Percentiles rank a stretch among this genome's conserved stretches.
Conservation (phyloP, 306 rosid species). For the Fragaria vesca region DNA sequence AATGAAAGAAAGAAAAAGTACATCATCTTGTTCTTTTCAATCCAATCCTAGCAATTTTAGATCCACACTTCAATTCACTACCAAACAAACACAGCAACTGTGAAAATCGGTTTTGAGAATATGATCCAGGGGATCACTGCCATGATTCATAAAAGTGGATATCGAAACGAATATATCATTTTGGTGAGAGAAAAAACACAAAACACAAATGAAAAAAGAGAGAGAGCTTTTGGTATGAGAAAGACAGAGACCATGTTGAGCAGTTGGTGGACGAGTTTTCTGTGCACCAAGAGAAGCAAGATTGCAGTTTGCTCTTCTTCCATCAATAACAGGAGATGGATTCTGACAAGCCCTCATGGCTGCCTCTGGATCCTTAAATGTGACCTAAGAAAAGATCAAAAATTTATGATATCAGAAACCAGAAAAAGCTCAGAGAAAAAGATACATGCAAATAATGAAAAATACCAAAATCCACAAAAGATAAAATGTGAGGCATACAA, state of each 20-base stretch:
- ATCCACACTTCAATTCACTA: slow-evolving; percentile 16
- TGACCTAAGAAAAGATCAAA: slow-evolving; percentile 48
- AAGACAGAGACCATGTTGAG: slow-evolving; percentile 59
- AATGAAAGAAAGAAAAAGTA: background rate
- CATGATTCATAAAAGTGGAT: background rate
- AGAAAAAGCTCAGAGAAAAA: background rate
- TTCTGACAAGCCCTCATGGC: slow-evolving; percentile 93
- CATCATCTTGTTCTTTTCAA: background rate
- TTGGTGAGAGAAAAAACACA: background rate
- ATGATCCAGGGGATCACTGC: slow-evolving; percentile 1
- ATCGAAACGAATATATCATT: background rate
- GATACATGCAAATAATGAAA: slow-evolving; percentile 6
- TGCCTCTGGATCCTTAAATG: slow-evolving; percentile 91
- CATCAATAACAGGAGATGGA: slow-evolving; percentile 95
- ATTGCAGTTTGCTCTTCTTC: slow-evolving; percentile 94
- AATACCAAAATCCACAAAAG: slow-evolving; percentile 3
- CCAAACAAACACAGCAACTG: background rate
- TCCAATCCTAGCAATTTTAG: slow-evolving; percentile 4
- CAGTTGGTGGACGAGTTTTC: slow-evolving; percentile 58
- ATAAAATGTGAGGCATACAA: slow-evolving; percentile 50
- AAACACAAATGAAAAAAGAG: slow-evolving; percentile 16
- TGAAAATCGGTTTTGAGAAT: background rate
- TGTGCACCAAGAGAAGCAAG: slow-evolving; percentile 93
- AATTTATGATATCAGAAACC: slow-evolving; percentile 19
- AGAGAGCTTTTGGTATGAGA: background rate